A percentile compares a stretch with the other conserved stretches of the same genome.
phyloP scores from a whole-genome alignment of 139 green algal genomes.

The Chlamydomonas sphaeroides region DNA sequence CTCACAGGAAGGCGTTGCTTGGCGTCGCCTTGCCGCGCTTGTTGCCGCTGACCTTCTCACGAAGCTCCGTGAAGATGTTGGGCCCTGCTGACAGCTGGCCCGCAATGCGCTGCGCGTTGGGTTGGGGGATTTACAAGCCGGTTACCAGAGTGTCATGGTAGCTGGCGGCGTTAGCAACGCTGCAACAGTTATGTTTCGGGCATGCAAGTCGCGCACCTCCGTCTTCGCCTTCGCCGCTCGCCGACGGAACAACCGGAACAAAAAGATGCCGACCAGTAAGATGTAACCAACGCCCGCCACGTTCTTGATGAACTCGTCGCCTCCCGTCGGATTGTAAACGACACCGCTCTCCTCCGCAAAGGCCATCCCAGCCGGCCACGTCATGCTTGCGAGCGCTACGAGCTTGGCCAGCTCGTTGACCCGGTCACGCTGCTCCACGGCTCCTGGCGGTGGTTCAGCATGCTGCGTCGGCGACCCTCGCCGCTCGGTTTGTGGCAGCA shows the following conservation, averaged over 20 bases:
- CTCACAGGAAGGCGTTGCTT: conserved; percentile 43
- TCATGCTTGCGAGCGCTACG: not conserved
- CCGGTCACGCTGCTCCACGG: no score
- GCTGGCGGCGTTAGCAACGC: no score
- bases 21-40: conserved; percentile 16
- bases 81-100: not conserved
- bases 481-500: no score
- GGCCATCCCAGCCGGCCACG: conserved; percentile 21
- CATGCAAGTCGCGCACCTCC: no score
- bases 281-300: conserved; percentile 65
- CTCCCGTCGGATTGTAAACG: conserved; percentile 52
- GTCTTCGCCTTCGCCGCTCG: conserved; percentile 61
- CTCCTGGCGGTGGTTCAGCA: not conserved
- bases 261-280: conserved; percentile 65
- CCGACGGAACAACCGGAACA: conserved; percentile 62
- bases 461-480: no score
- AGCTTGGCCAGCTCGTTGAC: not conserved
- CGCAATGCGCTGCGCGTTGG: not conserved
- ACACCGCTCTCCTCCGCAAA: conserved; percentile 50
- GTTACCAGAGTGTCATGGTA: no score
- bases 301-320: conserved; percentile 66
- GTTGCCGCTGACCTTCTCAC: conserved; percentile 40
- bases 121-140: no score
- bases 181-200: no score
- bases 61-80: conserved; percentile 10